Percentiles rank a stretch among this genome's conserved stretches.
These are phyloP conservation scores for Fusarium sublunatum DNA, from an alignment of 2,329 filamentous ascomycete species.

Conservation along the genomic window DNA sequence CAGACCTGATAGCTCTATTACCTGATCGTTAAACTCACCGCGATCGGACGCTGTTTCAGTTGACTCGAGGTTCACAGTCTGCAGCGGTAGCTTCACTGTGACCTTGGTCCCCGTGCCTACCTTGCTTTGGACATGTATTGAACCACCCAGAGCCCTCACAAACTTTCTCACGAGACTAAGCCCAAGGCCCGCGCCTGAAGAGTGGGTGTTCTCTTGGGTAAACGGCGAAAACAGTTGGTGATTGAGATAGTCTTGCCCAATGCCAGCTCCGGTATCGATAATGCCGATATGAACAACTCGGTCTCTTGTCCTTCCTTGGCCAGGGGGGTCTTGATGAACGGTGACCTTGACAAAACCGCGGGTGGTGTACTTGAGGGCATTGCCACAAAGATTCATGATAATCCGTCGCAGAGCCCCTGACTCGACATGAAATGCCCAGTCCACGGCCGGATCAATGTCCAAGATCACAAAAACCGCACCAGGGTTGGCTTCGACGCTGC, in stretches of 20 bases:
- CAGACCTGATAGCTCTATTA: constrained; percentile 47
- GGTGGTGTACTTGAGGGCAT: constrained; percentile 70
- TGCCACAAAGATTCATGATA: constrained; percentile 72
- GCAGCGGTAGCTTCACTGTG: constrained; percentile 49
- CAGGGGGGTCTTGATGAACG: constrained; percentile 36
- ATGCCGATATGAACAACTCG: constrained; percentile 58
- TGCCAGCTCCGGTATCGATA: constrained; percentile 73
- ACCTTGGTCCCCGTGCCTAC: constrained; percentile 53
- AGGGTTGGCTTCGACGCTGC: not conserved
- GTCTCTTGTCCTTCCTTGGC: constrained; percentile 6
- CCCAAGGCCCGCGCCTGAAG: constrained; percentile 72
- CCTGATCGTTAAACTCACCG: constrained; percentile 46
- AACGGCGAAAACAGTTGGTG: constrained; percentile 72
- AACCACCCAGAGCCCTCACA: constrained; percentile 68
- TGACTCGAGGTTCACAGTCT: constrained; percentile 1
- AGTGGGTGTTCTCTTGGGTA: constrained; percentile 69
- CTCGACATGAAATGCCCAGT: constrained; percentile 67
- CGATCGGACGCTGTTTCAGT: constrained; percentile 13
- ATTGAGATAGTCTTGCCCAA: constrained; percentile 70
- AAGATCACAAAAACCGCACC: constrained; percentile 46
- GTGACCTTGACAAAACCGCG: constrained; percentile 49
- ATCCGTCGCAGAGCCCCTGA: constrained; percentile 64
- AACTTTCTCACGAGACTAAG: constrained; percentile 72
- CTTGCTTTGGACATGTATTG: constrained; percentile 65
- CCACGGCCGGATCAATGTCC: constrained; percentile 55